Base-by-base conservation (phyloP, 345 rosid genomes). In the Pugionium dolabratum region DNA sequence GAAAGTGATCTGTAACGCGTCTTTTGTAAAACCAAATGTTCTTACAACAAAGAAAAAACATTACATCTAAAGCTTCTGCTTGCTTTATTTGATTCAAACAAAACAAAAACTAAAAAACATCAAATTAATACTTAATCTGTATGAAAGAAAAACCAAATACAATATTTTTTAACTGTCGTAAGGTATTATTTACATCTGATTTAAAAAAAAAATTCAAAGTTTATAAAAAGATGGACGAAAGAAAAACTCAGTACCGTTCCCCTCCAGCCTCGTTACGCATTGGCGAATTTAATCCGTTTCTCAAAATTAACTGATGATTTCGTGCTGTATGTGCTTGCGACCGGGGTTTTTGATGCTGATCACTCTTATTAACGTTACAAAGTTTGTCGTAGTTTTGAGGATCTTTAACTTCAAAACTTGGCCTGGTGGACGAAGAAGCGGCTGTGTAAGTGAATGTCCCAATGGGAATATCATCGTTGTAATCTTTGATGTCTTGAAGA, bases 361-460 rank as follows among this genome's bases (percentile, higher is more conserved):
- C 53, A 51, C 45, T 41, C 67, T 61, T 61, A 29, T 7, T 28
- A 62, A 46, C 55, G 10, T 42, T 64, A 0, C 54, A 34, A 42
- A 32, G 9, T 68, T 70, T 71, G 52, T 71, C 41, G 1, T 2
- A 29, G 6, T 41, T 62, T 62, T 54, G 75, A 46, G 46, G 73
- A 25, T 77, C 81, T 52, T 75, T 73, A 54, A 62, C 82, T 18
- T 49, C 59, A 1, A 6, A 2, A 31, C 64, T 78, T 63, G 69
- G 69, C 10, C 62, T 78, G 3, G 66, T 2, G 2, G 81, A 73
- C 0, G 27, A 62, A 40, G 69, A 11, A 4, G 86, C 82, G 25
- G 82, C 94, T 9, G 75, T 76, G 59, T 82, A 91, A 9, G 84
- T 92, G 11, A 88, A 88, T 2, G 69, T 43, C 79, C 87, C 11